Evolutionary conservation across 306 rosid genomes (phyloP), one percentile per base, ranked within the genome.

Genomic region (Rosa persica): DNA sequence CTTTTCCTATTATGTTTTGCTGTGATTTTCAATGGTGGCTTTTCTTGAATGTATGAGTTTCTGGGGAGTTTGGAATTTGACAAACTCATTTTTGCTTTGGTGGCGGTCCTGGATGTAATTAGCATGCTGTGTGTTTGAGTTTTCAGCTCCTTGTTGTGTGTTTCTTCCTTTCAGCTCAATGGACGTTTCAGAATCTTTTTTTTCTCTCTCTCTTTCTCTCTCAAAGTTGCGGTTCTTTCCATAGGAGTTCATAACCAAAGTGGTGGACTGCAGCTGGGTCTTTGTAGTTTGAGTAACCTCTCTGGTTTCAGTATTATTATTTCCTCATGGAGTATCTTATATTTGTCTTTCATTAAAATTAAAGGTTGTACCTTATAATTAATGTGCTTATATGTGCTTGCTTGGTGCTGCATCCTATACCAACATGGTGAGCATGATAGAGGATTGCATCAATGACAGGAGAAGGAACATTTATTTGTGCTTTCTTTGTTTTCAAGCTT

Each of bases 241-340:
- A 55, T 16, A 38, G 73, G 13, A 71, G 39, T 79, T 69, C 57
- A 20, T 12, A 39, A 40, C 25, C 13, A 42, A 68, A 70, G 54
- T 69, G 54, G 70, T 72, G 23, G 46, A 64, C 40, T 25, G 76
- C 46, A 60, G 19, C 72, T 67, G 75, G 78, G 82, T 58, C 74
- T 62, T 44, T 46, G 30, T 75, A n/a, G 77, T 70, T 38, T 81
- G 12, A 13, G 25, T 17, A 43, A 72, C 55, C 27, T 22, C 27
- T 13, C 0, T 61, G 54, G 16, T 23, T 65, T 73, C 12, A 55
- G 67, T 39, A 19, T 30, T 0, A 1, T 49, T 72, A 2, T 72
- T 22, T 51, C 38, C 51, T 22, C 15, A 0, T 5, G 3, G 39
- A 49, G 25, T 54, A 20, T 34, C 20, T 72, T 52, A 5, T 11